Base-by-base conservation (phyloP, 2,329 filamentous ascomycete species). In the Fusarium newnesense region DNA sequence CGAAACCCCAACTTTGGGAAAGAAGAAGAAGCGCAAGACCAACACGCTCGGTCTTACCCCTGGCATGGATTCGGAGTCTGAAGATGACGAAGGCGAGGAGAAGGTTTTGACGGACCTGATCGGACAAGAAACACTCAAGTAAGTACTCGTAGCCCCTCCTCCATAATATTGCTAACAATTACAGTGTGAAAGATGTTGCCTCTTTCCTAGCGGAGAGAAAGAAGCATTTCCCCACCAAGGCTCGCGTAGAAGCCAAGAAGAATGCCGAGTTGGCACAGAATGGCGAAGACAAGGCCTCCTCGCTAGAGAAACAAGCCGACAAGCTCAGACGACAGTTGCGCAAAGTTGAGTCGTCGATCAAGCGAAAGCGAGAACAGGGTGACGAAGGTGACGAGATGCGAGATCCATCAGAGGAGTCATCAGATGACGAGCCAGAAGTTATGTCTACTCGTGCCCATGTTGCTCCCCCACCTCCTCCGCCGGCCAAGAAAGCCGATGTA, bases 131-230 rank as follows among this genome's bases (percentile, higher is more conserved):
- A 85, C 85, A 58, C 84, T 88, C 47, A 84, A 88, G 85, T 90
- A 85, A 81, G 88, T 83, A 49, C 13, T 43, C 10, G 12, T 18
- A 40, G 21, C 32, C 13, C 7, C 28, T n/a, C 47, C 11, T 28
- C n/a, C 34, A 30, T 21, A 10, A 26, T 30, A 24, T 18, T 57
- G 39, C 72, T 78, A 60, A 77, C 60, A 44, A 53, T n/a, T 40
- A 36, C 61, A 90, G 87, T 64, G 85, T 89, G 21, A 89, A 89
- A 66, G 95, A 98, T 78, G 87, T 98, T 62, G 88, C 90, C 30
- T 89, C 90, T 11, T 98, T 94, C 90, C 90, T 97, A 71, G 90
- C 90, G 56, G 94, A 97, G 81, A 90, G 96, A 67, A 92, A 88
- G 79, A 92, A 90, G 73, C 91, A 92, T 58, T 98, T 90, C 80